Conservation (phyloP, 2,329 filamentous ascomycete species). For the Colletotrichum falcatum region DNA sequence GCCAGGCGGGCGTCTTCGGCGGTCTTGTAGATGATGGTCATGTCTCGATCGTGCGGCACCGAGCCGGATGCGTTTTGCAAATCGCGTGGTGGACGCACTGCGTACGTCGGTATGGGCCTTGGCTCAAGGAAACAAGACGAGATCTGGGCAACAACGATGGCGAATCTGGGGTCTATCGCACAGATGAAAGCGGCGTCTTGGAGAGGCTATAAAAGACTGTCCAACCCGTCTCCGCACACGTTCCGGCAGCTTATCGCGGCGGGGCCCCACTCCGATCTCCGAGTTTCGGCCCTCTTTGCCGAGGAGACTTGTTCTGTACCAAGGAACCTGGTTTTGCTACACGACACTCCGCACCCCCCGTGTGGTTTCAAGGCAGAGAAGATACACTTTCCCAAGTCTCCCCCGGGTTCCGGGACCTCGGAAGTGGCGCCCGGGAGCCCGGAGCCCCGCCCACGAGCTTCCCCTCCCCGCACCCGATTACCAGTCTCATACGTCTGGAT, state of each 20-base stretch:
- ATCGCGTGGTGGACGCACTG: background rate
- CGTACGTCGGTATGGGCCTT: background rate
- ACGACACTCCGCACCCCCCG: background rate
- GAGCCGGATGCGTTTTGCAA: background rate
- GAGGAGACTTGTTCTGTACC: constrained; percentile 7
- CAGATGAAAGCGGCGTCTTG: background rate
- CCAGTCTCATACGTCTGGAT: background rate
- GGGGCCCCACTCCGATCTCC: constrained; percentile 40
- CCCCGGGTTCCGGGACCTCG: constrained; percentile 8
- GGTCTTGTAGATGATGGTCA: constrained; percentile 43
- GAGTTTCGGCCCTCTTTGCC: constrained; percentile 29
- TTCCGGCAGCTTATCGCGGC: constrained; percentile 9
- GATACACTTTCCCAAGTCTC: background rate
- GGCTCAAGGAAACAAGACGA: background rate
- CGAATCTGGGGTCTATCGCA: background rate
- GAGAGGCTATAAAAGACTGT: background rate
- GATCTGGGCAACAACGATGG: too few relatives aligned
- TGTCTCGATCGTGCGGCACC: background rate
- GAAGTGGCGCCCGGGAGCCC: constrained; percentile 8
- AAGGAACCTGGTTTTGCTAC: background rate
- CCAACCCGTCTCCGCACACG: background rate
- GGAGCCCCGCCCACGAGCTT: constrained; percentile 6
- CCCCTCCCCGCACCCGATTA: background rate
- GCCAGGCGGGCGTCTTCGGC: constrained; percentile 57
- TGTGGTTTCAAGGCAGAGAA: background rate